Evolutionary conservation across 352 stramenopile species (phyloP).

Genomic region (Pythium plurisporium): DNA sequence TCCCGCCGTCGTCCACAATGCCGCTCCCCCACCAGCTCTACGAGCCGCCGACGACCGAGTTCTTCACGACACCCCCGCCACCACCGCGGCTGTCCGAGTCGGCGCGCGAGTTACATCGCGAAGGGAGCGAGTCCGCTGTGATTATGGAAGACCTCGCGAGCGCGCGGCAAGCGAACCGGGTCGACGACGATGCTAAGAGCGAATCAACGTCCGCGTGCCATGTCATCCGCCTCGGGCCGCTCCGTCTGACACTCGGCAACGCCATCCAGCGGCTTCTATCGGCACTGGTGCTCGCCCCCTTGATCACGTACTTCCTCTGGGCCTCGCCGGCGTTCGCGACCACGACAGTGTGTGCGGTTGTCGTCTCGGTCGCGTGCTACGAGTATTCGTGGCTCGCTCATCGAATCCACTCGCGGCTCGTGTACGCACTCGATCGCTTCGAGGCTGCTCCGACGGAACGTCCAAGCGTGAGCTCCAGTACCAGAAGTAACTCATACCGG

Average conservation of each 20-base stretch:
- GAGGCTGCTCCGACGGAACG: neutral
- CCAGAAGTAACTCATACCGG: neutral
- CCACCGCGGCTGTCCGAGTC: neutral
- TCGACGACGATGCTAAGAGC: neutral
- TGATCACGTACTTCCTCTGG: conserved; percentile 71
- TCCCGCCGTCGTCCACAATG: neutral
- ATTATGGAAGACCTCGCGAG: conserved; percentile 15
- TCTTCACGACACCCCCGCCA: conserved; percentile 4
- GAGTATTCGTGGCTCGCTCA: conserved; percentile 74
- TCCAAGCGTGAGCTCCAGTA: conserved; percentile 8
- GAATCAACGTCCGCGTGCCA: neutral
- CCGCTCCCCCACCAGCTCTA: neutral
- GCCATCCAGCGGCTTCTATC: conserved; percentile 61
- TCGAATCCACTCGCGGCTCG: conserved; percentile 52
- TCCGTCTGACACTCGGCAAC: conserved; percentile 26
- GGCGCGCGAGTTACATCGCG: neutral
- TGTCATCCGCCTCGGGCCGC: neutral
- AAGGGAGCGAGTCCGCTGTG: conserved; percentile 8
- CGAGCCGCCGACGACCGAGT: neutral
- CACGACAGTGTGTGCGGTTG: conserved; percentile 51
- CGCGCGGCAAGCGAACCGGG: neutral
- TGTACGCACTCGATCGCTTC: conserved; percentile 30
- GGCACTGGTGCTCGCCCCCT: conserved; percentile 44
- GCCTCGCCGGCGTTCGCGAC: conserved; percentile 59
- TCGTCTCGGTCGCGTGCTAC: conserved; percentile 52